Evolutionary conservation across 108 stramenopile species (phyloP).

Genomic region (Pelagomonas calceolata): DNA sequence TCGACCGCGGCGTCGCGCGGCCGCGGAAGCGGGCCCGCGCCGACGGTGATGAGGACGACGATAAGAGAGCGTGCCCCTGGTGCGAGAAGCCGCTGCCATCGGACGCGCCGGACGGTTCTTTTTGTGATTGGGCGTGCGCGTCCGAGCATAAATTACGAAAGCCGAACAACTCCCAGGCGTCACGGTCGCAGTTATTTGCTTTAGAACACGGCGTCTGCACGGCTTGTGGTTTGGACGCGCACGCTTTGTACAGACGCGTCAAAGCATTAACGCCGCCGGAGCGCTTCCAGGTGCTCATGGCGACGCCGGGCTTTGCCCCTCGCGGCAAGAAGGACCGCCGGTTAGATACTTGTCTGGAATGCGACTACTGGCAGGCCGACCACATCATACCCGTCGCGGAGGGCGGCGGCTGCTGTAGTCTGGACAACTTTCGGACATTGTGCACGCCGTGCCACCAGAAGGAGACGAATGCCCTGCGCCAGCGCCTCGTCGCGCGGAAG

Average conservation of each 20-base stretch:
- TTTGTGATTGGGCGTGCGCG: background rate
- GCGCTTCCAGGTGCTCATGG: slow-evolving; percentile 48
- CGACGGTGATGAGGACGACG: background rate
- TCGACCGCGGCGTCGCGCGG: background rate
- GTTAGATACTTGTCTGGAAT: slow-evolving; percentile 47
- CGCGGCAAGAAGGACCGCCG: slow-evolving; percentile 36
- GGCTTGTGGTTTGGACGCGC: slow-evolving; percentile 36
- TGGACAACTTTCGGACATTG: slow-evolving; percentile 63
- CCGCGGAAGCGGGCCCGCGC: background rate
- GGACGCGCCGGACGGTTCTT: background rate
- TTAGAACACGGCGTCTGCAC: slow-evolving; percentile 24
- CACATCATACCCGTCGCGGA: slow-evolving; percentile 65
- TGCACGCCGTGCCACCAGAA: slow-evolving; percentile 57
- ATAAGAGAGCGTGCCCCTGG: background rate
- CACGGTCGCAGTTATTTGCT: slow-evolving; percentile 14
- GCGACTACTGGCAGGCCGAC: slow-evolving; percentile 73
- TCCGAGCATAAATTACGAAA: background rate
- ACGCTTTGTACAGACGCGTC: slow-evolving; percentile 46
- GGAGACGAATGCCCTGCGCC: slow-evolving; percentile 32
- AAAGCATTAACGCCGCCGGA: slow-evolving; percentile 52
- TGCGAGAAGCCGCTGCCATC: background rate
- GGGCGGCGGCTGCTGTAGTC: slow-evolving; percentile 54
- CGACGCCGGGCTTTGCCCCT: slow-evolving; percentile 52
- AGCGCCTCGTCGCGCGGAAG: background rate
- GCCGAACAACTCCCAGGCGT: background rate